Conservation (phyloP, 148 eudicot genomes). For the Arctostaphylos glauca region DNA sequence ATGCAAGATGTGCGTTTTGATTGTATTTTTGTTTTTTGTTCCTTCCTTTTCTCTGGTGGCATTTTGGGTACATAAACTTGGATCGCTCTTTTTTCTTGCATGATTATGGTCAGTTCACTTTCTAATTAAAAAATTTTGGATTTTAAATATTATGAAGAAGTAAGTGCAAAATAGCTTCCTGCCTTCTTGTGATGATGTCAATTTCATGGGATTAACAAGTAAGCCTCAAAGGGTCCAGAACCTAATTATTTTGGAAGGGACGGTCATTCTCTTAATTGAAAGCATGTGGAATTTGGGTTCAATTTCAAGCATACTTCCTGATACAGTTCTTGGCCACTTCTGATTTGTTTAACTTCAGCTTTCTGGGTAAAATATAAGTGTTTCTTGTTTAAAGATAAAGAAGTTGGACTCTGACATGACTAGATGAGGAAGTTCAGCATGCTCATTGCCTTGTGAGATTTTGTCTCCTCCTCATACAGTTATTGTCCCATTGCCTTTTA, state of each 20-base stretch:
- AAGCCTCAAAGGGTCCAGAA: neutral
- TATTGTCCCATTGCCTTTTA: neutral
- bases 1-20: constrained; percentile 53
- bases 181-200: neutral
- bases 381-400: neutral
- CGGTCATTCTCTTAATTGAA: neutral
- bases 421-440: neutral
- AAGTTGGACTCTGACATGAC: neutral
- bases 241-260: neutral
- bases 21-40: constrained; percentile 3
- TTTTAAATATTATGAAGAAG: constrained; percentile 1
- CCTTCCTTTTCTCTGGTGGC: neutral
- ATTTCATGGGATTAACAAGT: neutral
- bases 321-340: neutral
- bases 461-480: neutral
- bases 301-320: neutral
- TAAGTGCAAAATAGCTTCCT: neutral
- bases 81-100: constrained; percentile 6
- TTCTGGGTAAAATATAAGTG: neutral
- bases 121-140: neutral
- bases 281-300: neutral
- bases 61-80: neutral
- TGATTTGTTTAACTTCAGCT: neutral
- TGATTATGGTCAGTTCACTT: neutral
- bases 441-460: neutral